Evolutionary conservation across 2,329 filamentous ascomycete species (phyloP).

Genomic region (Westerdykella ornata): DNA sequence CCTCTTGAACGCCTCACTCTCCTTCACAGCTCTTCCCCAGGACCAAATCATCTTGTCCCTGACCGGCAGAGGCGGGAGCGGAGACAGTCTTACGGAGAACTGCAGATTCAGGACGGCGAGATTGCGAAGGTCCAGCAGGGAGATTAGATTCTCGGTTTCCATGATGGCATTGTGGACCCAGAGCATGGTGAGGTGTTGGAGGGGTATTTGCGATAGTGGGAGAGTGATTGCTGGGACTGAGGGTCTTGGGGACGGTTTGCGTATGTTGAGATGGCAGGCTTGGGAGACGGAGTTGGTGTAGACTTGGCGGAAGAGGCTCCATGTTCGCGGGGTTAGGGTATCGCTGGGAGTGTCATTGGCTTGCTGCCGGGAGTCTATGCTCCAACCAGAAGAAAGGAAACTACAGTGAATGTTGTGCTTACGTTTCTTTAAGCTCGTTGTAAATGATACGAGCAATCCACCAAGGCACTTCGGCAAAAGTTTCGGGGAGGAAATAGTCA

Average conservation of each 20-base stretch:
- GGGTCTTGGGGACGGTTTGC: neutral
- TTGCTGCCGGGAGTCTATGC: neutral
- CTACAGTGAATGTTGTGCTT: neutral
- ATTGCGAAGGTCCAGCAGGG: neutral
- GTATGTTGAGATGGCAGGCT: neutral
- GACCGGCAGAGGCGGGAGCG: neutral
- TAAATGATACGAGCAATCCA: neutral
- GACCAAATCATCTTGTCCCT: neutral
- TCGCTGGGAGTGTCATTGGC: neutral
- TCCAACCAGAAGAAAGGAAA: neutral
- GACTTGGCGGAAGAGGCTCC: neutral
- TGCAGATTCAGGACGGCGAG: neutral
- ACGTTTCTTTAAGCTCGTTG: slow-evolving; percentile 3
- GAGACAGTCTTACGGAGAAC: neutral
- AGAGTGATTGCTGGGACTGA: neutral
- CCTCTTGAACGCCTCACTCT: neutral
- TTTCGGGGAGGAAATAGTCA: slow-evolving; percentile 2
- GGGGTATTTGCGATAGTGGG: neutral
- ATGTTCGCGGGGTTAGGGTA: neutral
- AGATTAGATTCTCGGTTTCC: neutral
- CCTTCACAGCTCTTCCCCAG: neutral
- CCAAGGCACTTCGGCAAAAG: neutral
- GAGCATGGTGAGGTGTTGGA: neutral
- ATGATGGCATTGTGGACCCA: neutral
- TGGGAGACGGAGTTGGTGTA: neutral